A percentile compares a stretch with the other conserved stretches of the same genome.
Evolutionary conservation across 108 stramenopile genomes (phyloP).

Genomic region (Epipyxis sp.): DNA sequence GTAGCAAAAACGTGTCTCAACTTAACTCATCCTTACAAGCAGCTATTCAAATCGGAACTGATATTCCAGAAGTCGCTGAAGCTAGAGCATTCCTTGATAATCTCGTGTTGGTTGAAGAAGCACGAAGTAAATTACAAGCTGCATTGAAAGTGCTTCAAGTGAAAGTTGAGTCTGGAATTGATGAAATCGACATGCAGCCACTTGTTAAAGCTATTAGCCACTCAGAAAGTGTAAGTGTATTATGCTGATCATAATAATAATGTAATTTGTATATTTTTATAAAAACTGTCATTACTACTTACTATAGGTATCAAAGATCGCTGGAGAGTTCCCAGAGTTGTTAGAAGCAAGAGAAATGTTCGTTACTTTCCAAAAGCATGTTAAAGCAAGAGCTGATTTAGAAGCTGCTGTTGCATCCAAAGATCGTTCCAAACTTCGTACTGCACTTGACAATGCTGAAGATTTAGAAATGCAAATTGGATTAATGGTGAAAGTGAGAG

Average conservation of each 20-base stretch:
- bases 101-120: conserved; percentile 14
- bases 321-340: conserved; percentile 4
- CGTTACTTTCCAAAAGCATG: conserved; percentile 38
- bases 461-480: conserved; percentile 53
- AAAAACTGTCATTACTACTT: too few relatives aligned
- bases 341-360: conserved; percentile 5
- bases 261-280: too few relatives aligned
- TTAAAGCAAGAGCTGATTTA: conserved; percentile 50
- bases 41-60: conserved; percentile 26
- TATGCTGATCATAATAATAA: too few relatives aligned
- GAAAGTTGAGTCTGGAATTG: conserved; percentile 36
- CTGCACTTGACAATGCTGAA: conserved; percentile 56
- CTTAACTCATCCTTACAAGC: conserved; percentile 28
- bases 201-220: conserved; percentile 33
- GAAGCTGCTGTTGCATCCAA: conserved; percentile 42
- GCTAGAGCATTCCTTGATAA: not conserved
- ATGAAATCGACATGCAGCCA: conserved; percentile 20
- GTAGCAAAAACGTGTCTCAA: not conserved
- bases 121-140: not conserved
- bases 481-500: conserved; percentile 45
- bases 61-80: conserved; percentile 19
- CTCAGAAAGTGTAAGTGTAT: conserved; percentile 5
- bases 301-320: not conserved
- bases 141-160: conserved; percentile 39
- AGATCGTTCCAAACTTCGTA: conserved; percentile 43